Percentiles rank a stretch among this genome's conserved stretches.
Conservation (phyloP, 2,329 filamentous ascomycete species). For the Biscogniauxia mediterranea region DNA sequence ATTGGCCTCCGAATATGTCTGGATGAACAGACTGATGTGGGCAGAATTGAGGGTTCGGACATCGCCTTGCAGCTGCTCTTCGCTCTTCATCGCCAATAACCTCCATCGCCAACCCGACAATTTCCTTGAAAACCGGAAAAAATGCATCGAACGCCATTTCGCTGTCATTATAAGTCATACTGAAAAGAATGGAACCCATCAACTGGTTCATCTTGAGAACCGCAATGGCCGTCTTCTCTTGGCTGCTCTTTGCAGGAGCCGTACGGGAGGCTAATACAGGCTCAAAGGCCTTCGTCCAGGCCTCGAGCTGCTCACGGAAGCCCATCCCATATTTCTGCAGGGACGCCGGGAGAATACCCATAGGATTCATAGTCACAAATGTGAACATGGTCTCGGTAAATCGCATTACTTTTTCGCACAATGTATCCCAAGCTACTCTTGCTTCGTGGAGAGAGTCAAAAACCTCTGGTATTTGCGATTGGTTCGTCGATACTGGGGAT, state of each 20-base stretch:
- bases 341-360: slow-evolving; percentile 50
- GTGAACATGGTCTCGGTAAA: slow-evolving; percentile 57
- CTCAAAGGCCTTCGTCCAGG: slow-evolving; percentile 57
- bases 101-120: slow-evolving; percentile 57
- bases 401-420: slow-evolving; percentile 56
- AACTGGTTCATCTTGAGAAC: slow-evolving; percentile 63
- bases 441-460: slow-evolving; percentile 55
- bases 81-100: slow-evolving; percentile 58
- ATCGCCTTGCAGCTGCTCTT: slow-evolving; percentile 46
- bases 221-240: slow-evolving; percentile 59
- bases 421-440: slow-evolving; percentile 53
- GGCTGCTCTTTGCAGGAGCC: slow-evolving; percentile 47
- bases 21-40: slow-evolving; percentile 38
- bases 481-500: slow-evolving; percentile 40
- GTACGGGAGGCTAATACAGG: slow-evolving; percentile 50
- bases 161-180: slow-evolving; percentile 59
- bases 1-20: slow-evolving; percentile 42
- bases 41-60: slow-evolving; percentile 44
- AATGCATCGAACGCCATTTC: slow-evolving; percentile 60
- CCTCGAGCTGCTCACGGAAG: slow-evolving; percentile 50
- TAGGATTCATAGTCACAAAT: slow-evolving; percentile 47
- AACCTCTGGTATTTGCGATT: slow-evolving; percentile 39
- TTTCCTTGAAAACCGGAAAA: slow-evolving; percentile 48
- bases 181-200: slow-evolving; percentile 55
- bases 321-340: slow-evolving; percentile 47